Evolutionary conservation across 2,329 filamentous ascomycete genomes (phyloP).

Genomic region (Diaporthe sp.): DNA sequence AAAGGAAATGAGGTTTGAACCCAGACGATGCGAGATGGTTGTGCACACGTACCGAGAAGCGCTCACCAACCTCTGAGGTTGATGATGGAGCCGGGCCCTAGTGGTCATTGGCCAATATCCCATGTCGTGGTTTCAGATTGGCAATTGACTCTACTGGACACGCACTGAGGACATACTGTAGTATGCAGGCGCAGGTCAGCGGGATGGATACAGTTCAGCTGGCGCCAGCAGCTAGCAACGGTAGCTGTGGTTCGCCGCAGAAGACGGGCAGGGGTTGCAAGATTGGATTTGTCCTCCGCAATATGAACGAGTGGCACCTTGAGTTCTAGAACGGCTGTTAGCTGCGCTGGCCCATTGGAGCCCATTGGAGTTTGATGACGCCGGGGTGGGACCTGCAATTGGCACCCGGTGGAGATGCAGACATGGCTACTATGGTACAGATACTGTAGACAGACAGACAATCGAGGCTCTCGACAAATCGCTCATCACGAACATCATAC

Average conservation of each 20-base stretch:
- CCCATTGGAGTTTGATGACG: constrained; percentile 16
- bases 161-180: background rate
- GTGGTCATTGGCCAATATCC: background rate
- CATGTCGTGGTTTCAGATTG: constrained; percentile 30
- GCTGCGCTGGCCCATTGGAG: constrained; percentile 11
- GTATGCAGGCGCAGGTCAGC: background rate
- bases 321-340: constrained; percentile 23
- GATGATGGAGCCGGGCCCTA: background rate
- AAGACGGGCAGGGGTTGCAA: constrained; percentile 20
- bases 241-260: constrained; percentile 1
- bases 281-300: constrained; percentile 20
- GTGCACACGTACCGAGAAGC: constrained; percentile 16
- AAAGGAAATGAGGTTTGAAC: constrained; percentile 2
- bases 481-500: background rate
- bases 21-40: background rate
- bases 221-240: constrained; percentile 15
- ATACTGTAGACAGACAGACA: background rate
- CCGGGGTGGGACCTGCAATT: background rate
- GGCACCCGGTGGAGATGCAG: constrained; percentile 13
- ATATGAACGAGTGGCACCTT: constrained; percentile 20
- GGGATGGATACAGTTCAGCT: constrained; percentile 11
- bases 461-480: background rate
- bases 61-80: constrained; percentile 22
- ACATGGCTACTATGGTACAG: background rate
- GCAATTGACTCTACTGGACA: constrained; percentile 19